phyloP scores from a whole-genome alignment of 73 alveolate species.

The Diophrys appendiculata region DNA sequence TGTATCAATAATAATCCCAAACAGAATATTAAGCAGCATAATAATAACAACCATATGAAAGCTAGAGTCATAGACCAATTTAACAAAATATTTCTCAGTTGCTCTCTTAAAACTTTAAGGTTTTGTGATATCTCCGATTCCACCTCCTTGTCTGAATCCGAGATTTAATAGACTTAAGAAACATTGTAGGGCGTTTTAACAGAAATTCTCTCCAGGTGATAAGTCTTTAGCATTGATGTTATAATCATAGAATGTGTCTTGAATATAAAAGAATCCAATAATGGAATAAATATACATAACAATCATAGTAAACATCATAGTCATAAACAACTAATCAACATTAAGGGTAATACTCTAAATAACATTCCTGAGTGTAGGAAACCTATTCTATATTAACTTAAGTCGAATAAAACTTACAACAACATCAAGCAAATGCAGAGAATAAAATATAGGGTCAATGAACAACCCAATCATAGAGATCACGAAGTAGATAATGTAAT shows the following conservation, averaged over 20 bases:
- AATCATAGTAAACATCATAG: conserved; percentile 16
- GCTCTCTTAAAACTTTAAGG: conserved; percentile 22
- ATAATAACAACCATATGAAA: conserved; percentile 86
- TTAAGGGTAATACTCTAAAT: conserved; percentile 18
- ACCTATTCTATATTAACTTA: too few species aligned
- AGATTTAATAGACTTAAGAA: conserved; percentile 65
- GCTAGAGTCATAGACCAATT: conserved; percentile 76
- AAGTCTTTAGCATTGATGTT: conserved; percentile 32
- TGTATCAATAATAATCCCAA: conserved; percentile 29
- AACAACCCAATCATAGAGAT: conserved; percentile 48
- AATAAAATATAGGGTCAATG: conserved; percentile 27
- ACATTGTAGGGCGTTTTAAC: conserved; percentile 78
- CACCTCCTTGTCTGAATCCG: conserved; percentile 97
- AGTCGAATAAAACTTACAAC: too few species aligned
- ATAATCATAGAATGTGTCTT: conserved; percentile 34
- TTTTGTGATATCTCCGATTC: conserved; percentile 88
- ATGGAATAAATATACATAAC: conserved; percentile 41
- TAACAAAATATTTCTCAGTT: conserved; percentile 37
- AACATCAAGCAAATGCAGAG: conserved; percentile 56
- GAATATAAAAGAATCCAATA: conserved; percentile 52
- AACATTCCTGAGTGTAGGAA: conserved; percentile 23
- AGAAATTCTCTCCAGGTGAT: conserved; percentile 53
- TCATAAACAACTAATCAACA: neutral
- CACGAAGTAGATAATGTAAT: conserved; percentile 47
- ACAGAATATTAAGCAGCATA: conserved; percentile 68